Base-by-base conservation (phyloP, 805 yeast genomes). In the Metschnikowia drakensbergensis region DNA sequence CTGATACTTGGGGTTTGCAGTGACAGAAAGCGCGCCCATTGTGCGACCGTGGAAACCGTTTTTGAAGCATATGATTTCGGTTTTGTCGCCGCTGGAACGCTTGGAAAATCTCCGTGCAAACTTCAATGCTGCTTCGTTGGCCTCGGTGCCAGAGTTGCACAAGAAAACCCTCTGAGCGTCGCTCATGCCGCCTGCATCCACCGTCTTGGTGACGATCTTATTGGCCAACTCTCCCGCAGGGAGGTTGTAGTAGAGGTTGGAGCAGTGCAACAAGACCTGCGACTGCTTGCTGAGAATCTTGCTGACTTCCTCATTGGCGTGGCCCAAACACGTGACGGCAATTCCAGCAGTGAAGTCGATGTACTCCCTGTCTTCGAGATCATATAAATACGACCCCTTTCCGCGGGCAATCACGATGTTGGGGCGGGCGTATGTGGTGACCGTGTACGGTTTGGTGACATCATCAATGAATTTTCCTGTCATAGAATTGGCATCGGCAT, bases 321-420 rank as follows among this genome's bases (percentile, higher is more conserved):
- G 98, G 2, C 99, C 99, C 54, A 94, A 72, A 0, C 88, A 84
- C n/a, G 96, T 92, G 11, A 94, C 99, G 0, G 99, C 98, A 57
- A 94, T 92, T 46, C 99, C 99, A 1, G 97, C 90, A 1, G 92
- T 84, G 68, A 94, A 92, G 64, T 94, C 99, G 44, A 94, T 76
- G 61, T 84, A 94, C 63, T 84, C 77, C 35, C 81, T 76, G 51
- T 86, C 85, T 58, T 88, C 89, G 42, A 85, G 67, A 65, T 94
- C 99, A 74, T 83, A 90, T 47, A 94, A 64, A 46, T 74, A 74
- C n/a, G 90, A 80, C 17, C 96, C 96, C 57, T 81, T 68, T 32
- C 97, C 99, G 51, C 83, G 84, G 42, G 85, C 82, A 48, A 92
- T 75, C 13, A 89, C 86, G 43, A 90, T 66, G 40, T 81, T 74